Percentiles rank a stretch among this genome's conserved stretches.
Conservation (phyloP, 352 stramenopile genomes). For the Pythium volutum region DNA sequence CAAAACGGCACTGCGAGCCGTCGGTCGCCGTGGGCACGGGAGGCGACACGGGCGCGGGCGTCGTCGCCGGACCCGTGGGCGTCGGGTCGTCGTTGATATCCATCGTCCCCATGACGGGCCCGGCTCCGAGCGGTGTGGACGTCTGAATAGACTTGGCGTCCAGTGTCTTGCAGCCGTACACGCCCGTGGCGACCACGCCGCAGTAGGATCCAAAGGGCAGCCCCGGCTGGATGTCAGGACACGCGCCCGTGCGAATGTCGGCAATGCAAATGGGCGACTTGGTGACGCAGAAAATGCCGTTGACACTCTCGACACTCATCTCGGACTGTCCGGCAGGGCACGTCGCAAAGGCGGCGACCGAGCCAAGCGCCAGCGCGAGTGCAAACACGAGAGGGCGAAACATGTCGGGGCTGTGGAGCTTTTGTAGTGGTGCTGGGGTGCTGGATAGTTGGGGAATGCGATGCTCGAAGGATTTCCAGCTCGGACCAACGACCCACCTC, state of each 20-base stretch:
- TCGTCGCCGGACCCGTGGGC: background rate
- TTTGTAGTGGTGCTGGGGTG: background rate
- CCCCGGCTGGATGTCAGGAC: background rate
- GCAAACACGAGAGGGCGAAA: conserved; percentile 7
- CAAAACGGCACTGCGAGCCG: background rate
- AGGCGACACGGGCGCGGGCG: background rate
- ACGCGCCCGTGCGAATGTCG: background rate
- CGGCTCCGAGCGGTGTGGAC: background rate
- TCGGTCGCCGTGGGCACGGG: background rate
- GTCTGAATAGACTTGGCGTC: background rate
- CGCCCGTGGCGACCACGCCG: background rate
- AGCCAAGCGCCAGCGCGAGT: background rate
- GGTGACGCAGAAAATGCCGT: conserved; percentile 8
- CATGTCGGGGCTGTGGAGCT: conserved; percentile 1
- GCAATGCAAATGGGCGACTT: conserved; percentile 6
- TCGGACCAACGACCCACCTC: background rate
- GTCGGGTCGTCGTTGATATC: background rate
- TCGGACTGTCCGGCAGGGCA: background rate
- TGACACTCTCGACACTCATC: conserved; percentile 9
- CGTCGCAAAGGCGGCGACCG: background rate
- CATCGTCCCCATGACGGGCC: background rate
- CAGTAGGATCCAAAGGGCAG: background rate
- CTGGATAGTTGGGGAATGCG: background rate
- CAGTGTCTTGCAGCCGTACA: background rate
- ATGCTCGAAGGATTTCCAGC: background rate